Conservation (phyloP, 306 rosid genomes). For the Prinsepia uniflora region DNA sequence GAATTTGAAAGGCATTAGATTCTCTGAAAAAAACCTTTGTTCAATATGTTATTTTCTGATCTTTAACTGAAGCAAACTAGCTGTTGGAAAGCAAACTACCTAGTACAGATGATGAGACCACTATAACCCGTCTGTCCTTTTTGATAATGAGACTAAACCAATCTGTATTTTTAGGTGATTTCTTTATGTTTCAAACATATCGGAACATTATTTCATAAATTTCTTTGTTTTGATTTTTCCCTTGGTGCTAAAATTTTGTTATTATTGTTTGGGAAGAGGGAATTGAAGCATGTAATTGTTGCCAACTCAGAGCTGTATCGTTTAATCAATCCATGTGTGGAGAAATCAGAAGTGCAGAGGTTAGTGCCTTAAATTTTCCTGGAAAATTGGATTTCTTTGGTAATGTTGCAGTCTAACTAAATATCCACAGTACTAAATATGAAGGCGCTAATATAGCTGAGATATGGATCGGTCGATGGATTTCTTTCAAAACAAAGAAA, state of each 20-base stretch:
- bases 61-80: background rate
- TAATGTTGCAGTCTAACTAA: background rate
- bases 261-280: slow-evolving; percentile 56
- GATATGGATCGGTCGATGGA: background rate
- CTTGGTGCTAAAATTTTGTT: background rate
- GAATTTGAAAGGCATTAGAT: background rate
- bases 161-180: background rate
- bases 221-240: background rate
- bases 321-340: slow-evolving; percentile 37
- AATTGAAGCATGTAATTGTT: slow-evolving; percentile 76
- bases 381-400: background rate
- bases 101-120: background rate
- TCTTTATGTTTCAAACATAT: background rate
- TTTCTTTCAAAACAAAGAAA: background rate
- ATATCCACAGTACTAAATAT: background rate
- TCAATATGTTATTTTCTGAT: background rate
- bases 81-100: background rate
- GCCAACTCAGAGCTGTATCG: slow-evolving; percentile 69
- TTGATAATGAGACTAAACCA: background rate
- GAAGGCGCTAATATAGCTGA: background rate
- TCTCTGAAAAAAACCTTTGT: background rate
- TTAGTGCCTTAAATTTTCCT: slow-evolving; percentile 14
- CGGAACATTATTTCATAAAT: background rate
- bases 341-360: slow-evolving; percentile 73
- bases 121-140: background rate